These are phyloP conservation scores for Alternaria sp. DNA, from an alignment of 2,329 filamentous ascomycete species.

Conservation along the genomic window DNA sequence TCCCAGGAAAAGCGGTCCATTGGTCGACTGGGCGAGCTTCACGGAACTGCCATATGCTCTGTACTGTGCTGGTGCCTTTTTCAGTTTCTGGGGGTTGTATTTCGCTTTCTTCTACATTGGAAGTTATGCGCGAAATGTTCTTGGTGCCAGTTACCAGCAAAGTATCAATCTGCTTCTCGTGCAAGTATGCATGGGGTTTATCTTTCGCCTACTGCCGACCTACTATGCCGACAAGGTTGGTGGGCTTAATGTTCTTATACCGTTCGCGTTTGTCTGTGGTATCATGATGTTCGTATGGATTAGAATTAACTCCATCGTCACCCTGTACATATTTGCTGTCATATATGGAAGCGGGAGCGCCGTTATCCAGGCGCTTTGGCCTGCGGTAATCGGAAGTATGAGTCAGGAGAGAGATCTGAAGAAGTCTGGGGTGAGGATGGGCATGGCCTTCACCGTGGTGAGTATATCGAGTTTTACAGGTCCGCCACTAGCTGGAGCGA, in stretches of 20 bases:
- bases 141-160: constrained; percentile 57
- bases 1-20: constrained; percentile 50
- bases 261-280: constrained; percentile 54
- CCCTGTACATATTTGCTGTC: constrained; percentile 39
- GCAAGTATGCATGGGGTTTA: constrained; percentile 55
- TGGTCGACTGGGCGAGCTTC: constrained; percentile 52
- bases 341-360: constrained; percentile 38
- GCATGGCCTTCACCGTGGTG: constrained; percentile 47
- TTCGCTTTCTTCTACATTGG: constrained; percentile 56
- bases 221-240: constrained; percentile 50
- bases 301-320: constrained; percentile 30
- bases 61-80: constrained; percentile 46
- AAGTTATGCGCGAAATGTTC: constrained; percentile 50
- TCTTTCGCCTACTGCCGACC: constrained; percentile 56
- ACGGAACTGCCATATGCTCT: constrained; percentile 49
- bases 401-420: constrained; percentile 45
- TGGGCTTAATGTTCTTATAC: constrained; percentile 57
- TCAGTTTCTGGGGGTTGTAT: constrained; percentile 48
- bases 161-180: constrained; percentile 64
- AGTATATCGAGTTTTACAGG: constrained; percentile 45
- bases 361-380: constrained; percentile 42
- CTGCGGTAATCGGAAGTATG: constrained; percentile 29
- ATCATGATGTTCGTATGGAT: constrained; percentile 51
- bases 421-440: constrained; percentile 44
- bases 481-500: constrained; percentile 43